Base-by-base conservation (phyloP, 805 yeast species). In the Monosporozyma servazzii region DNA sequence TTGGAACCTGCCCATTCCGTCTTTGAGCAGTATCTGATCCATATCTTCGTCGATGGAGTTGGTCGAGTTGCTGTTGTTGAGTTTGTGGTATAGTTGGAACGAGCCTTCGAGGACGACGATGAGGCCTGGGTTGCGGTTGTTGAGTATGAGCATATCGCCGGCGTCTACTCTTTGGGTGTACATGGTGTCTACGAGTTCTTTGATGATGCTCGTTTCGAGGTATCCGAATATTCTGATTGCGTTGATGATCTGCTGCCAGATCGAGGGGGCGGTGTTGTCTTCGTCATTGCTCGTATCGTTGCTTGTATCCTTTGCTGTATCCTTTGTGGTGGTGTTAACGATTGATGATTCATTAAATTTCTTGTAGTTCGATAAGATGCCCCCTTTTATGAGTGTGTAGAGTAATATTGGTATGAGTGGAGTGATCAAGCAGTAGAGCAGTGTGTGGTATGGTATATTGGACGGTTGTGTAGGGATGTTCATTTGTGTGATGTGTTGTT, bases 191-290 rank as follows among this genome's bases (percentile, higher is more conserved):
- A 98, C 90, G 58, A 91, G 75, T 61, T 90, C 98, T 31, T 90
- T 95, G 66, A 91, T 90, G 1, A 91, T 96, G 2, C 87, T 85
- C 54, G 84, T 77, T 57, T 91, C 98, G 47, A 91, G 73, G 66
- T 91, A 91, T 2, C 98, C 98, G 71, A 91, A 93, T 6, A 93
- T 85, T 67, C 88, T 89, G 56, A 93, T 87, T 2, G 96, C 98
- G 48, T 87, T 79, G 45, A 91, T 70, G 60, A 91, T 91, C 64
- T 90, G 95, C 65, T 91, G 96, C 49, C 91, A 71, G 62, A 88
- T 90, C 46, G 86, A 82, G 1, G 84, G 70, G 17, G 57, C 51
- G 7, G 49, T 50, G 6, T 52, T 55, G 39, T 51, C 50, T n/a
- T 55, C 55, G 5, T 36, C 30, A 17, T 7, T 15, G 23, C 42